phyloP scores from a whole-genome alignment of 2,329 filamentous ascomycete genomes.

The Nothophaeocryptopus gaeumannii region DNA sequence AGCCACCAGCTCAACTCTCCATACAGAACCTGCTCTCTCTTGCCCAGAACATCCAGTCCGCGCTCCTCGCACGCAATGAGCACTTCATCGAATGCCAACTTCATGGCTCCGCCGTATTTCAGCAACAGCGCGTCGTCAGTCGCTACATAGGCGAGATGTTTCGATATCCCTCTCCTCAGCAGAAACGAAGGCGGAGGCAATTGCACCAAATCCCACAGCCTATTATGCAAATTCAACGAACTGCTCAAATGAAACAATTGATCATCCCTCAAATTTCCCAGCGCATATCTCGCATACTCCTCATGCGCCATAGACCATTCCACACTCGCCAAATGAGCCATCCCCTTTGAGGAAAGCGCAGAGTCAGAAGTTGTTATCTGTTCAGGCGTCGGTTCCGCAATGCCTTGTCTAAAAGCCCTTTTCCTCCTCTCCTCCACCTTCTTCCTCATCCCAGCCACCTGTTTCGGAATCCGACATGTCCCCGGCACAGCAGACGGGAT shows the following conservation, averaged over 20 bases:
- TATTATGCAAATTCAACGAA: constrained; percentile 42
- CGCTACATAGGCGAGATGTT: constrained; percentile 61
- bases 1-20: constrained; percentile 41
- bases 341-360: too few species aligned
- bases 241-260: constrained; percentile 43
- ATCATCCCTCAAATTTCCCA: constrained; percentile 32
- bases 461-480: constrained; percentile 77
- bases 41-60: constrained; percentile 34
- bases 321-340: constrained; percentile 46
- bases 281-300: constrained; percentile 14
- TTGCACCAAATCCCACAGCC: constrained; percentile 45
- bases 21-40: constrained; percentile 27
- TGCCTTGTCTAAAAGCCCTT: constrained; percentile 53
- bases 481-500: constrained; percentile 71
- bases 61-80: constrained; percentile 39
- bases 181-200: constrained; percentile 49
- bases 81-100: constrained; percentile 43
- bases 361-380: constrained; percentile 31
- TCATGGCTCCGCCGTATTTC: constrained; percentile 58
- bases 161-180: constrained; percentile 54
- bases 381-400: constrained; percentile 67
- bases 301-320: constrained; percentile 38
- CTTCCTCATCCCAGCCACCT: constrained; percentile 59
- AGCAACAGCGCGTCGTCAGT: constrained; percentile 69
- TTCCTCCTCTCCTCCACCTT: constrained; percentile 54